Evolutionary conservation across 164 flowering plant species (phyloP), one percentile per base, ranked within the genome.

Genomic region (Magnolia officinalis): DNA sequence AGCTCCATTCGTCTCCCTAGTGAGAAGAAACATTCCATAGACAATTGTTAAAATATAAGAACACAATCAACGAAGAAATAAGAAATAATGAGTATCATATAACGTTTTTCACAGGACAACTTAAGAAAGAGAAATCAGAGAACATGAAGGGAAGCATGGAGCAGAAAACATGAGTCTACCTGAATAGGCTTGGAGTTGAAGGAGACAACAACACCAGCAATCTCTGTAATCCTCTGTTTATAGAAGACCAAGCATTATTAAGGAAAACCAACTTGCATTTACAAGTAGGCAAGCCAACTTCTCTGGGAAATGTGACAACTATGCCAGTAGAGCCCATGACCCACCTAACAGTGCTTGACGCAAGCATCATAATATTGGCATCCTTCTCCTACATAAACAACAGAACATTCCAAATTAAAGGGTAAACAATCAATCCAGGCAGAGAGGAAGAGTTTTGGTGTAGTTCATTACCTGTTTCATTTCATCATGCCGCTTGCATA

Each of bases 1-100:
- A 24, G 97, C 97, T 8, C 97, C 98, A 74, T 93, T 93, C 97
- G 50, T 93, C 97, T 65, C 97, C 98, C 97, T 91, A 81, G 19
- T 19, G n/a, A 50, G 45, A 73, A 37, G 8, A 23, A 66, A n/a
- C 8, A 72, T 13, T 52, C 67, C 18, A 23, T 3, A 63, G 31
- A 65, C 45, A 24, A 10, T 7, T 55, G 18, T 55, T 16, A 55
- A 16, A 55, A 55, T 55, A 55, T 8, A 55, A 55, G 18, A 55
- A 55, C 2, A 16, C 18, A 16, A 10, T 55, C 45, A 37, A 37
- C 0, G 6, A 37, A 37, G 45, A 37, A 37, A 37, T 55, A 11
- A 0, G 13, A 55, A 55, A 16, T 16, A 55, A 16, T 7, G 14
- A 16, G 13, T 55, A 55, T 55, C 2, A 10, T 11, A 67, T 19